phyloP scores from a whole-genome alignment of 2,329 filamentous ascomycete species.

The Boeremia exigua region DNA sequence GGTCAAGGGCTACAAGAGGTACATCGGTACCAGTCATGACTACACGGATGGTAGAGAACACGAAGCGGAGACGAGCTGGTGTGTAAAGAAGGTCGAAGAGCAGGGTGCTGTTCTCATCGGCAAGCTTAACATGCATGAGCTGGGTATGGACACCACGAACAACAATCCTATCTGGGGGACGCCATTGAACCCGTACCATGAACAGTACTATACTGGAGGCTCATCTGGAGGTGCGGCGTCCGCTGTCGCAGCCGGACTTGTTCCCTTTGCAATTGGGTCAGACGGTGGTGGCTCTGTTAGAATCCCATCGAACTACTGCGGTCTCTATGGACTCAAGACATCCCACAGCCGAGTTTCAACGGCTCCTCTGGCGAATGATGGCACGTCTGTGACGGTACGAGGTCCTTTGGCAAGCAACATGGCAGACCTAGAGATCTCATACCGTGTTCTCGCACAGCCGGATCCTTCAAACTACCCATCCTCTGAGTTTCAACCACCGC shows the following conservation, averaged over 20 bases:
- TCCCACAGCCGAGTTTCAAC: constrained; percentile 72
- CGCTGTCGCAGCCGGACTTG: constrained; percentile 70
- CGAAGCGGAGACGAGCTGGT: constrained; percentile 68
- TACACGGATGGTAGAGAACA: constrained; percentile 53
- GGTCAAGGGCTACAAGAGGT: constrained; percentile 72
- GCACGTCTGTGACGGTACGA: constrained; percentile 68
- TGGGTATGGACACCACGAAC: constrained; percentile 82
- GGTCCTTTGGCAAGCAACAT: constrained; percentile 80
- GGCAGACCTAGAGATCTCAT: constrained; percentile 80
- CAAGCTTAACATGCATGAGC: constrained; percentile 80
- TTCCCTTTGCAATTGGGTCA: constrained; percentile 74
- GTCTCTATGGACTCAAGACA: constrained; percentile 81
- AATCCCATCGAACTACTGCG: constrained; percentile 77
- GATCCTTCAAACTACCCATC: constrained; percentile 68
- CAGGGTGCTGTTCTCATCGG: constrained; percentile 77
- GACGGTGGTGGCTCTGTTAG: constrained; percentile 80
- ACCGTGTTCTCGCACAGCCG: constrained; percentile 77
- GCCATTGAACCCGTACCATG: constrained; percentile 78
- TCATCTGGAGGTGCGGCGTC: constrained; percentile 81
- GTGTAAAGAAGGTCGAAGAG: constrained; percentile 72
- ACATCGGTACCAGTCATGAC: constrained; percentile 68
- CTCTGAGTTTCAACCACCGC: constrained; percentile 64
- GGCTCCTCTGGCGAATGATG: constrained; percentile 64
- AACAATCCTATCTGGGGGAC: constrained; percentile 79
- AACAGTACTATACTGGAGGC: constrained; percentile 78